Conservation (phyloP, 495 filamentous ascomycete genomes). For the Saxispiralis lemnorum region DNA sequence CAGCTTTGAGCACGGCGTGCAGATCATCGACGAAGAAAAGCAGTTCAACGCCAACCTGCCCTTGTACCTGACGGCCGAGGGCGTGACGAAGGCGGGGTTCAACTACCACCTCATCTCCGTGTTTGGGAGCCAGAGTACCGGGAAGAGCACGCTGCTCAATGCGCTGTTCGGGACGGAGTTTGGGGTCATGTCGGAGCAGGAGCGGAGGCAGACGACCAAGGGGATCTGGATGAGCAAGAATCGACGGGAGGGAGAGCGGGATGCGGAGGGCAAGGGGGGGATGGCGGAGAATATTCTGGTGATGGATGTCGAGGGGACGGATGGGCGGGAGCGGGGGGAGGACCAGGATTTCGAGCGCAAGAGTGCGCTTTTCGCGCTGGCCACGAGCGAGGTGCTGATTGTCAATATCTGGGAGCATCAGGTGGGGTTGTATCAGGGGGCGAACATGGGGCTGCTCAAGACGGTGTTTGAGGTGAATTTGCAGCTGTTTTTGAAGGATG, state of each 20-base stretch:
- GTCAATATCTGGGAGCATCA: constrained; percentile 99
- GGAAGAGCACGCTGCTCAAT: constrained; percentile 93
- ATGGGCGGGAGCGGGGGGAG: constrained; percentile 88
- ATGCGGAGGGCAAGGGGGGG: constrained; percentile 15
- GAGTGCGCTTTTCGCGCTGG: constrained; percentile 87
- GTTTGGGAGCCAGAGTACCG: constrained; percentile 95
- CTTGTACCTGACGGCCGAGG: constrained; percentile 60
- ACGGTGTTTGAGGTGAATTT: constrained; percentile 98
- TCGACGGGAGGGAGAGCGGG: constrained; percentile 36
- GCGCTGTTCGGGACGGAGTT: constrained; percentile 90
- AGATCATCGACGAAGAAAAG: constrained; percentile 91
- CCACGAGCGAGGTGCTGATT: constrained; percentile 93
- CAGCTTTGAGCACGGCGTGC: constrained; percentile 80
- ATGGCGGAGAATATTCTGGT: constrained; percentile 98
- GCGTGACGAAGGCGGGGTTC: constrained; percentile 74
- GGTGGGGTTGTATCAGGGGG: constrained; percentile 91
- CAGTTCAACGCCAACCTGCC: constrained; percentile 76
- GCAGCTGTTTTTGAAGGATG: constrained; percentile 88
- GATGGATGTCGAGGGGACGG: constrained; percentile 98
- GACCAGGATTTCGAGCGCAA: constrained; percentile 99
- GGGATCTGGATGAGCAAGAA: constrained; percentile 99
- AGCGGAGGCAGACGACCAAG: constrained; percentile 90
- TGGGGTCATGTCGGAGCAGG: constrained; percentile 83
- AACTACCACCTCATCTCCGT: constrained; percentile 98
- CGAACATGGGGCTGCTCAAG: constrained; percentile 95